Conservation (phyloP, 331 rosid genomes). For the Prunus yedoensis region DNA sequence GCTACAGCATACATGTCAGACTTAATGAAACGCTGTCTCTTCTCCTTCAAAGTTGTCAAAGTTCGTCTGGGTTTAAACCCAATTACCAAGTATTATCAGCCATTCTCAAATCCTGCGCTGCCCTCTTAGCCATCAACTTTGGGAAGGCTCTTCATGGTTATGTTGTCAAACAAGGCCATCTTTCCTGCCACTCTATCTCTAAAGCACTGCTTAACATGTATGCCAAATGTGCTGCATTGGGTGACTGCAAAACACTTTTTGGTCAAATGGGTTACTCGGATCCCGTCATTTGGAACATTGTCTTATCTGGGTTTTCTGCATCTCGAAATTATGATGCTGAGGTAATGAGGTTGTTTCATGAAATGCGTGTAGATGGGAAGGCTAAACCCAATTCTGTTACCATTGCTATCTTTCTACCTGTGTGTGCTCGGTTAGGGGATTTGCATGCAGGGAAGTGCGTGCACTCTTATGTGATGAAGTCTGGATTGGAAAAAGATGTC, state of each 20-base stretch:
- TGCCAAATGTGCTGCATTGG: constrained; percentile 65
- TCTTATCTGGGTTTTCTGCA: constrained; percentile 67
- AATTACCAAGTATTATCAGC: constrained; percentile 48
- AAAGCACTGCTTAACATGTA: constrained; percentile 85
- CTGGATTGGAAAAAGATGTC: constrained; percentile 59
- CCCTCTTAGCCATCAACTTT: constrained; percentile 43
- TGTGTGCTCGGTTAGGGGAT: constrained; percentile 58
- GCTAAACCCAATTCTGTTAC: constrained; percentile 66
- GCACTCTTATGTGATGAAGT: constrained; percentile 62
- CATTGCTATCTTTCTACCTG: constrained; percentile 62
- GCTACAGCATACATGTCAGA: constrained; percentile 41
- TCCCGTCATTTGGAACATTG: constrained; percentile 77
- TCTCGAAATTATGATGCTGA: constrained; percentile 38
- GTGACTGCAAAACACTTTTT: constrained; percentile 58
- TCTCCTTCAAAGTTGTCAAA: constrained; percentile 39
- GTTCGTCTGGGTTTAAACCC: constrained; percentile 41
- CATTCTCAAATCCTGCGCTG: constrained; percentile 66
- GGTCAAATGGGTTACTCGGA: constrained; percentile 46
- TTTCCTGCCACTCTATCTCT: constrained; percentile 52
- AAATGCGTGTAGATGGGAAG: constrained; percentile 51
- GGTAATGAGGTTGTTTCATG: constrained; percentile 53
- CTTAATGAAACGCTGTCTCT: constrained; percentile 53
- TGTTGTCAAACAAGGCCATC: constrained; percentile 63
- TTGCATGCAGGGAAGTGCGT: constrained; percentile 48
- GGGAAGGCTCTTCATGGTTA: constrained; percentile 68